Conservation (phyloP, 2,329 filamentous ascomycete genomes). For the Alternaria arborescens region DNA sequence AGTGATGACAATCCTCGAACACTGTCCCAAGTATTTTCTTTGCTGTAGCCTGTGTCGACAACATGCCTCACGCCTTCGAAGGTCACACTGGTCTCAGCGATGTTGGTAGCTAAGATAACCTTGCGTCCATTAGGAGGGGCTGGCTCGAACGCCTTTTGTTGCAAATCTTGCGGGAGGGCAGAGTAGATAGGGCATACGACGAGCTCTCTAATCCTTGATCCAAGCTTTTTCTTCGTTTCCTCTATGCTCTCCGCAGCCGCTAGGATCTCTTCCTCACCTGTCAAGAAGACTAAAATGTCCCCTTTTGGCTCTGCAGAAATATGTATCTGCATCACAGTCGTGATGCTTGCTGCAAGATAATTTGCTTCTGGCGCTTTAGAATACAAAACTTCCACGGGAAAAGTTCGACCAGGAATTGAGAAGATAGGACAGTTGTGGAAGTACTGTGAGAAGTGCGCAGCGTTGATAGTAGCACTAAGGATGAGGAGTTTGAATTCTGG, state of each 20-base stretch:
- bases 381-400: not conserved
- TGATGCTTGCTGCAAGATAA: slow-evolving; percentile 89
- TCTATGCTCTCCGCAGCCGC: slow-evolving; percentile 82
- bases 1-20: slow-evolving; percentile 84
- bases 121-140: slow-evolving; percentile 80
- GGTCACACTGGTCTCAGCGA: slow-evolving; percentile 93
- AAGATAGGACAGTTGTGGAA: slow-evolving; percentile 91
- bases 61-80: slow-evolving; percentile 73
- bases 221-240: slow-evolving; percentile 87
- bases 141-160: slow-evolving; percentile 78
- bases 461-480: not conserved
- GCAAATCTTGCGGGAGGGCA: slow-evolving; percentile 69
- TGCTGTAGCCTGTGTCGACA: not conserved
- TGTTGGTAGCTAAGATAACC: slow-evolving; percentile 94
- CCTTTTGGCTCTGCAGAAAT: slow-evolving; percentile 74
- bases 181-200: slow-evolving; percentile 94
- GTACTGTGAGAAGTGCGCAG: slow-evolving; percentile 66
- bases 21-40: not conserved
- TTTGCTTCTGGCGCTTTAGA: slow-evolving; percentile 80
- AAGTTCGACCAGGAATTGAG: slow-evolving; percentile 58
- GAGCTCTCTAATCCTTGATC: slow-evolving; percentile 82
- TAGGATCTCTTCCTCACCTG: slow-evolving; percentile 96
- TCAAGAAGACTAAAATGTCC: slow-evolving; percentile 93
- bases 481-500: slow-evolving; percentile 91
- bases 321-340: slow-evolving; percentile 94